phyloP scores from a whole-genome alignment of 208 protist species.

The Leishmania aethiopica region DNA sequence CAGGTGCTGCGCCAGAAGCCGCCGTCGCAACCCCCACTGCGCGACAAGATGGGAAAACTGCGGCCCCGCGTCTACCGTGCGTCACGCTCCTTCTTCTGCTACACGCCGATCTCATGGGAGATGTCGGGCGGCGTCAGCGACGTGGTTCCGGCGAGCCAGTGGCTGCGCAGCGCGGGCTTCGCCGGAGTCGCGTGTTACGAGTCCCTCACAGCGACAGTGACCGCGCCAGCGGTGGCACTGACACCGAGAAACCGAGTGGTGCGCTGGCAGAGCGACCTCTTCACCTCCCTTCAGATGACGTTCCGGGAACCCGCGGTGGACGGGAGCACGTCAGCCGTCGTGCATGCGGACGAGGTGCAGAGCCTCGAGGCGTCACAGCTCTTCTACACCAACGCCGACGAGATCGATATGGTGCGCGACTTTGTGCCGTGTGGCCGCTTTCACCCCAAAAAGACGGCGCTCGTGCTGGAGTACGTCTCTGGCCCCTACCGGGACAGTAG shows the following conservation, averaged over 20 bases:
- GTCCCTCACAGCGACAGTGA: constrained; percentile 18
- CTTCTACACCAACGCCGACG: constrained; percentile 25
- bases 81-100: constrained; percentile 59
- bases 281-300: constrained; percentile 43
- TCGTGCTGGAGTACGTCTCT: constrained; percentile 46
- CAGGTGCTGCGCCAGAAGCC: constrained; percentile 36
- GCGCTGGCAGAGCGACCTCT: constrained; percentile 81
- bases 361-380: constrained; percentile 19
- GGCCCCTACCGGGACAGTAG: constrained; percentile 33
- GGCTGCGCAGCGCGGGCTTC: constrained; percentile 49
- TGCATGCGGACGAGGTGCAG: constrained; percentile 11
- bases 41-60: constrained; percentile 55
- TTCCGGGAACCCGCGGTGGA: constrained; percentile 45
- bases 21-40: constrained; percentile 40
- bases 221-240: constrained; percentile 25
- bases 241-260: constrained; percentile 39
- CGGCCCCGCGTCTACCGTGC: constrained; percentile 42
- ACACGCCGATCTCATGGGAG: constrained; percentile 39
- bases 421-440: constrained; percentile 21
- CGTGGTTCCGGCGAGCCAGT: constrained; percentile 40
- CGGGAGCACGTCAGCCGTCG: neutral
- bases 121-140: constrained; percentile 11
- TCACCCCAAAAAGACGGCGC: constrained; percentile 35
- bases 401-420: constrained; percentile 19
- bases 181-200: constrained; percentile 17